Evolutionary conservation across 306 rosid species (phyloP), one percentile per base, ranked within the genome.

Genomic region (Cyamopsis tetragonoloba): DNA sequence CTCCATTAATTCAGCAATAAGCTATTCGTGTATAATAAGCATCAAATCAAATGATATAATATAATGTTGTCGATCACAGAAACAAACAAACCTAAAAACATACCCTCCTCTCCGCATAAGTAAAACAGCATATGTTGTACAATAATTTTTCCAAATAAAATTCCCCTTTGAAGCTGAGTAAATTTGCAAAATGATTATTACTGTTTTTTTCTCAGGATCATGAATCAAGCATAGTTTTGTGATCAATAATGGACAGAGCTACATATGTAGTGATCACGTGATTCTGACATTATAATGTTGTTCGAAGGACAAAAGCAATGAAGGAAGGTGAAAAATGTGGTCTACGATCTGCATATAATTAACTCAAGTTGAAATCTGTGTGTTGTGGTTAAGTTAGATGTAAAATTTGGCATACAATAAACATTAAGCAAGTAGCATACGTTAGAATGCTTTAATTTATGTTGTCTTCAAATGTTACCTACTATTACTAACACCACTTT

Each of bases 201-300:
- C 31, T 41, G 30, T 66, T 4, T 35, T 50, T 47, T 65, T 46
- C 20, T 19, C 27, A 62, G 15, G n/a, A 39, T 27, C 44, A 12
- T 6, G 58, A 35, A 28, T 48, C 42, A 46, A 41, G 75, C 58
- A 53, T 42, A n/a, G n/a, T n/a, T n/a, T n/a, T n/a, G n/a, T 39
- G 66, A 19, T 73, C 72, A 55, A 43, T 68, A 46, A 74, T 44
- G 53, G 56, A 28, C 44, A 24, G 41, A 6, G 41, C 13, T 35
- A 23, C 49, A 60, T 62, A 38, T 17, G 41, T 73, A 19, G 35
- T 19, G 42, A 42, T 7, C 78, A 65, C 66, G 79, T 66, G 79
- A 66, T 75, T 66, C 69, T 66, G 69, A 75, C 79, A 34, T 12
- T 18, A 57, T 24, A 54, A 30, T 24, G 14, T 43, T 11, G 55